Evolutionary conservation across 208 protist genomes (phyloP), one percentile per base, ranked within the genome.

Genomic region (Crithidia mellificae): DNA sequence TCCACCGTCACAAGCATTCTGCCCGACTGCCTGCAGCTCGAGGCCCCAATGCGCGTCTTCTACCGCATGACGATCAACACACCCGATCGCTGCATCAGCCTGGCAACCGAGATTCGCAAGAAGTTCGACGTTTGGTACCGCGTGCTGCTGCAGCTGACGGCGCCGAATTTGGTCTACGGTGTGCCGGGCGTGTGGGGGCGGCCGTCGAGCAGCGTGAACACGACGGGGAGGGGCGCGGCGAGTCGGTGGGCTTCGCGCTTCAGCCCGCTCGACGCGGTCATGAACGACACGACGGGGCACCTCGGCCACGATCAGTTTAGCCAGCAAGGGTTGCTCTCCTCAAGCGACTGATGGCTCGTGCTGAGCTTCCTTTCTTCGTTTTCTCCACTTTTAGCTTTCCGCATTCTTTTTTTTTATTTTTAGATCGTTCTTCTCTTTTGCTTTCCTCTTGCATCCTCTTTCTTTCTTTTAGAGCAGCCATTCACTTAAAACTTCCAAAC

Each of bases 61-160:
- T 92, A 90, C 68, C 80, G 78, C 53, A 77, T 95, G 63, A 56
- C 59, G 19, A 63, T 95, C 47, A 55, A 71, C 38, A 85, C 79
- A 0, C 67, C 78, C 6, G 74, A 84, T 20, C 77, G 74, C 32
- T 75, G 62, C 24, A 58, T 88, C 44, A 75, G 75, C 51, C 68
- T 95, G 44, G 84, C 81, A 15, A 95, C 85, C 6, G 86, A 95
- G 74, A 55, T 85, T 32, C 73, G 78, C 3, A 80, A 85, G 4
- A 91, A 92, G 65, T 95, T 92, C 65, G 83, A 95, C 63, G 38
- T 89, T 36, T 95, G 89, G 87, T 90, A 87, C 56, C 47, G 74
- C 27, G 76, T 80, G 8, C 66, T 95, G 56, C 36, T 74, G 61
- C 73, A 83, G 34, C 64, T 95, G 22, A 86, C 78, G 30, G 53